Conservation (phyloP, 768 basidiomycete genomes). For the Russula virescens region DNA sequence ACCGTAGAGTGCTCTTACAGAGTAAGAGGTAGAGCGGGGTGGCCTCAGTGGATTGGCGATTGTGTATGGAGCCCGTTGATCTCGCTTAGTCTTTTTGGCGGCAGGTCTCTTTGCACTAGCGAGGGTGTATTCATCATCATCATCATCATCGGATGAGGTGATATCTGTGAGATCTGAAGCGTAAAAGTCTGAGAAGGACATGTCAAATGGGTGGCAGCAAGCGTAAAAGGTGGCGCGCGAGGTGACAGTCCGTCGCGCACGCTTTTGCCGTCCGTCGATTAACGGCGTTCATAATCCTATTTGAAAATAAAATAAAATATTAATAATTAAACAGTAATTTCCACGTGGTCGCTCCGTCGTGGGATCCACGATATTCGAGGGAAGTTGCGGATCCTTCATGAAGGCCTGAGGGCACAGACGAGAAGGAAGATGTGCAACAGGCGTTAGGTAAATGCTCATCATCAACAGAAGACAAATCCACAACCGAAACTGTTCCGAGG, state of each 20-base stretch:
- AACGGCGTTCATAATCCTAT: not conserved
- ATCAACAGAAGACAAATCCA: no score
- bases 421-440: no score
- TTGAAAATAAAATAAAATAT: not conserved
- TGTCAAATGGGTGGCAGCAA: not conserved
- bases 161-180: conserved; percentile 31
- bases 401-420: no score
- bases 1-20: conserved; percentile 34
- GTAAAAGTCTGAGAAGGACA: conserved; percentile 27
- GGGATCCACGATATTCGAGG: no score
- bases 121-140: conserved; percentile 23
- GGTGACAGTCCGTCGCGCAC: no score
- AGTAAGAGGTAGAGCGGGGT: conserved; percentile 29
- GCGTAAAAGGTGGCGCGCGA: not conserved
- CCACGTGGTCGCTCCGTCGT: not conserved
- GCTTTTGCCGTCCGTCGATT: not conserved
- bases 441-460: no score
- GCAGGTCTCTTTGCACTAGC: conserved; percentile 1
- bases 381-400: no score
- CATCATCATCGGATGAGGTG: conserved; percentile 25
- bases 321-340: not conserved
- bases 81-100: conserved; percentile 4
- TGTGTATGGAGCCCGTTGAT: conserved; percentile 11
- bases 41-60: conserved; percentile 24
- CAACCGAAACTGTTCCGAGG: no score